Evolutionary conservation across 352 stramenopile genomes (phyloP), one percentile per base, ranked within the genome.

Genomic region (Globisporangium polare): DNA sequence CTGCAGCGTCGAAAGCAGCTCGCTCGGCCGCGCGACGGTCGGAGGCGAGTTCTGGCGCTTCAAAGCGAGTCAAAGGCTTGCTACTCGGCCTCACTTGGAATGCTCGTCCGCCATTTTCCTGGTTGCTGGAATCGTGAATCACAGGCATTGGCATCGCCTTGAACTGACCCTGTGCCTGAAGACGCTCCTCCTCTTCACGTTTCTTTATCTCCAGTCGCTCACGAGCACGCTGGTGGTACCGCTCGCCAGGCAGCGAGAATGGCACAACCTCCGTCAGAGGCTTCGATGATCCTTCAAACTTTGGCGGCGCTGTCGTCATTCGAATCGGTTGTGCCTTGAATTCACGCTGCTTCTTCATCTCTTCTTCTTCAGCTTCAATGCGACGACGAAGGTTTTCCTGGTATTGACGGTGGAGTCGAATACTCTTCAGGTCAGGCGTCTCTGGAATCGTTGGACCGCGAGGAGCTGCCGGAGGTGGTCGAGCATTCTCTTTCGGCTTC

Each of bases 311-410:
- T 12, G 79, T 77, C 1, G 73, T 73, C 29, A 89, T 42, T 35
- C 76, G 78, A 49, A 93, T 87, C 0, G 83, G 83, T n/a, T 91
- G 80, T 8, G 83, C 83, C 72, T 73, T 73, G 46, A 93, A 93
- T 51, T 86, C 73, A 5, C 68, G 80, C 57, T 86, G 78, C 12
- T 74, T 78, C 18, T 76, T 69, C 42, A 66, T 69, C 29, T 89
- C 68, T 41, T 86, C 71, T 33, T 88, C 67, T 66, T 93, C 83
- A 9, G 67, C 71, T 35, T 88, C 66, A 18, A 87, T 58, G 9
- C 75, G 75, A 10, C 73, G 83, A n/a, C 74, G 77, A 37, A 93
- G 74, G 17, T 89, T 80, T 42, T 88, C 76, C 37, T 91, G 83
- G 33, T 89, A 93, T 61, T 86, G 71, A 2, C 77, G 76, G 53